Evolutionary conservation across 106 monocot species (phyloP), one percentile per base, ranked within the genome.

Genomic region (Dioscorea dumetorum): DNA sequence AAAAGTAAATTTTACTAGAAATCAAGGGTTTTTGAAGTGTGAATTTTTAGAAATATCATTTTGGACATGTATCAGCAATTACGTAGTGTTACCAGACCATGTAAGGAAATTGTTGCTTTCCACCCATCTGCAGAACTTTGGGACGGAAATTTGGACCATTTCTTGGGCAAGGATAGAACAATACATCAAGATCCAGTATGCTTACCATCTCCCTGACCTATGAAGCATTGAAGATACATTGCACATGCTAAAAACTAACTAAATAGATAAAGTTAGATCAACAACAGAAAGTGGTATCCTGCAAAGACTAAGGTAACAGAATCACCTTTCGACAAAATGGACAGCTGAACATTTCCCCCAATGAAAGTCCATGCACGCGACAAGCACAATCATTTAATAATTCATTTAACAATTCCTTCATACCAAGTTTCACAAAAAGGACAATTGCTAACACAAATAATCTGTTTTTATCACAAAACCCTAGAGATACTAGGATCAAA

Each of bases 301-400:
- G 19, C 54, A 54, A 54, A 19, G 15, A 16, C 54, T 19, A 28
- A n/a, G 41, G 6, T 41, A 41, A 54, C 60, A n/a, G 50, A 12
- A 49, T 71, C 71, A 97, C 95, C 92, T 97, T 97, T 11, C 95
- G 88, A 70, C 95, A 97, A 79, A 91, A 97, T 49, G 95, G 95
- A 68, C 95, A 97, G 51, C 95, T 97, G 80, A 73, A 68, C 72
- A 76, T 49, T 64, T 16, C 51, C 67, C 60, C 41, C n/a, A 19
- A 61, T 60, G 48, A 68, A 15, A 66, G 34, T 57, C 53, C 59
- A 76, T 41, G 41, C 41, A 22, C 23, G 49, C 56, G 80, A 76
- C 62, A 76, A 73, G 35, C 19, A 69, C n/a, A 71, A 62, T 68
- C 53, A 72, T 50, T 71, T 35, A 62, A 58, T 48, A 18, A 66